A percentile compares a stretch with the other conserved stretches of the same genome.
phyloP scores from a whole-genome alignment of 768 basidiomycete genomes.

The Hygrocybe punicea region DNA sequence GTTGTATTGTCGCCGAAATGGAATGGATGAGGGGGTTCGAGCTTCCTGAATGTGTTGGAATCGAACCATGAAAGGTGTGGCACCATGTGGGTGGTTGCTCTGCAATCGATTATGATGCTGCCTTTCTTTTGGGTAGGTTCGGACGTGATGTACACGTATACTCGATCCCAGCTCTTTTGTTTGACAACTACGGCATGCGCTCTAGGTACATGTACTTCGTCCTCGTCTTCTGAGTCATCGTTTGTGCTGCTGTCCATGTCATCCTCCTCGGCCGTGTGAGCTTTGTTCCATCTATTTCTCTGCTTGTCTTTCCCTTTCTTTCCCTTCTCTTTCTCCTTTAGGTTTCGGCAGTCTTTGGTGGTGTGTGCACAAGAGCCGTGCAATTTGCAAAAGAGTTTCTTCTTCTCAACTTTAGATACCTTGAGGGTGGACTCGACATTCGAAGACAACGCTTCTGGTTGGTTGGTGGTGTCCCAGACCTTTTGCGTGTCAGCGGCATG shows the following conservation, averaged over 20 bases:
- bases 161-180: slow-evolving; percentile 6
- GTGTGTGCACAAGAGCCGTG: too few species aligned
- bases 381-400: too few species aligned
- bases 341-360: slow-evolving; percentile 6
- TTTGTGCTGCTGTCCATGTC: background rate
- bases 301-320: background rate
- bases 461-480: background rate
- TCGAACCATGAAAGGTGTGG: slow-evolving; percentile 8
- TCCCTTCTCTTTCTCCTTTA: slow-evolving; percentile 17
- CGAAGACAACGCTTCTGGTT: background rate
- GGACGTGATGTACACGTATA: slow-evolving; percentile 8
- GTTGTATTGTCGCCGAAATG: slow-evolving; percentile 11
- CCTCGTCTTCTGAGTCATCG: background rate
- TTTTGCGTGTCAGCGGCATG: too few species aligned
- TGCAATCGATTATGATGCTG: slow-evolving; percentile 10
- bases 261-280: background rate
- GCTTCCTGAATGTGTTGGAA: background rate
- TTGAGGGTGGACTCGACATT: background rate
- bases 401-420: background rate
- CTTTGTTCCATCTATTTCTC: background rate
- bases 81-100: slow-evolving; percentile 10
- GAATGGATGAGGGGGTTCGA: slow-evolving; percentile 10
- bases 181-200: background rate
- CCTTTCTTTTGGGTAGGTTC: slow-evolving; percentile 3
- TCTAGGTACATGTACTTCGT: slow-evolving; percentile 1